Base-by-base conservation (phyloP, 2,329 filamentous ascomycete species). In the Alternaria viburni region DNA sequence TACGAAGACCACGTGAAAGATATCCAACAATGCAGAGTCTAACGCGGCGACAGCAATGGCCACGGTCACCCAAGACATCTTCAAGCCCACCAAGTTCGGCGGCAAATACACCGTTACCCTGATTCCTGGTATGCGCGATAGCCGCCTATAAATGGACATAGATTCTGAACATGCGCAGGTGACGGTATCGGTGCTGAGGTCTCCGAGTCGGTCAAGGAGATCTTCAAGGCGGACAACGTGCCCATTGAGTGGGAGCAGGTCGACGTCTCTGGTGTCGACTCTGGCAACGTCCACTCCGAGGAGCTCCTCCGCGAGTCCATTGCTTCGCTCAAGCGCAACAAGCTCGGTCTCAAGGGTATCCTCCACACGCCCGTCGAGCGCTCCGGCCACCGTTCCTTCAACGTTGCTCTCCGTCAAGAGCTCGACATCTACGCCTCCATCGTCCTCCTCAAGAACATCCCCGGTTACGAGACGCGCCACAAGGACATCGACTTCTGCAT, bases 181-280 rank as follows among this genome's bases (percentile, higher is more conserved):
- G 96, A 99, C 79, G 96, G 96, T 86, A 97, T 99, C 81, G 96
- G 96, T 83, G 93, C 93, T 82, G 96, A 99, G 86, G 94, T 98
- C 67, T 93, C 95, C 77, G 94, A 98, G 85, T 96, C 93, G 69
- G 95, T 99, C 82, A 97, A 97, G 90, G 96, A 95, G 74, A 91
- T 99, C 83, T 98, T 98, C 91, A 98, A 97, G 89, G 94, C 95
- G 81, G 95, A 98, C 87, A 98, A 97, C 81, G 95, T 97, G 57
- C 96, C 96, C 78, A 90, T 99, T 77, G 93, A 97, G 84, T 98
- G 96, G 95, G 96, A 99, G 84, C 94, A 98, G 86, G 88, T 99
- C 76, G 94, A 97, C 81, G 95, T 97, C 50, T 93, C 93, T 26
- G 96, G 96, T 82, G 88, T 98, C 70, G 92, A 95, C 80, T 89